phyloP scores from a whole-genome alignment of 2,329 filamentous ascomycete species.

The Aureobasidium leucospermi region DNA sequence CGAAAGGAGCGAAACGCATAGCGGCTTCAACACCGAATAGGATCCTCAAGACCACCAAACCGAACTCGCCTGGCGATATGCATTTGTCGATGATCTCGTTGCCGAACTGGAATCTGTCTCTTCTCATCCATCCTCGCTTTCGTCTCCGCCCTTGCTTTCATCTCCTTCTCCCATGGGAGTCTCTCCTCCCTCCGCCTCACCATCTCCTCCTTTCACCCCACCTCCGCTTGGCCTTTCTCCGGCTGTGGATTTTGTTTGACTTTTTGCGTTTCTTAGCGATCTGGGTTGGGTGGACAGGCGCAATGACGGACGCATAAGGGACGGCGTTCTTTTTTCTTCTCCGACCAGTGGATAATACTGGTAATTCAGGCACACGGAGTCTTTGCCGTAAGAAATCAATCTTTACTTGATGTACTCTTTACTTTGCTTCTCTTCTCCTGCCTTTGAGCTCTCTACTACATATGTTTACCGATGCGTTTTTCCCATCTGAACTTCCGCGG shows the following conservation, averaged over 20 bases:
- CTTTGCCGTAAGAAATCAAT: background rate
- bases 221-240: too few species aligned
- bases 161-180: too few species aligned
- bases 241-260: too few species aligned
- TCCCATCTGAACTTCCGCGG: too few species aligned
- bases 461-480: background rate
- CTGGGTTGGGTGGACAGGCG: background rate
- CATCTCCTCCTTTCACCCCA: too few species aligned
- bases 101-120: too few species aligned
- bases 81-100: too few species aligned
- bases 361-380: background rate
- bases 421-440: background rate
- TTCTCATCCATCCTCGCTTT: too few species aligned
- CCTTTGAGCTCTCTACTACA: background rate
- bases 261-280: background rate
- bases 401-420: background rate
- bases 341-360: background rate
- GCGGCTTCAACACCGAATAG: conserved; percentile 12
- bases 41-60: background rate
- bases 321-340: background rate
- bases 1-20: conserved; percentile 13
- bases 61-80: too few species aligned
- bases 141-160: too few species aligned
- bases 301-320: background rate
- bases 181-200: too few species aligned